phyloP scores from a whole-genome alignment of 2,329 filamentous ascomycete genomes.

The Didymella arachidicola region DNA sequence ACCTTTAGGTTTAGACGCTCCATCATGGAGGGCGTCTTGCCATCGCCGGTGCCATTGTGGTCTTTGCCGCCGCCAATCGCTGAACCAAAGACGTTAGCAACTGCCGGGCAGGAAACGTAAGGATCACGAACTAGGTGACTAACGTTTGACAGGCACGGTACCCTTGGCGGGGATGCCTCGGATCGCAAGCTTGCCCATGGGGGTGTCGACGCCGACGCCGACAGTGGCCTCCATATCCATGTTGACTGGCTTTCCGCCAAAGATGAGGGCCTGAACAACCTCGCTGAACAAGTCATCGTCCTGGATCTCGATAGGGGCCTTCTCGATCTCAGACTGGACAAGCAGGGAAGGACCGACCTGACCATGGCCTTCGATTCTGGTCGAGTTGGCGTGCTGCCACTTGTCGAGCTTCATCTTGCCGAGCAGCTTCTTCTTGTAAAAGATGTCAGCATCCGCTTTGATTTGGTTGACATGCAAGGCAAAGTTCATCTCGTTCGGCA shows the following conservation, averaged over 20 bases:
- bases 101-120: constrained; percentile 25
- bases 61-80: constrained; percentile 56
- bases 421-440: constrained; percentile 78
- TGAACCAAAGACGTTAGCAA: constrained; percentile 46
- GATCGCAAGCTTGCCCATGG: constrained; percentile 80
- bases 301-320: constrained; percentile 84
- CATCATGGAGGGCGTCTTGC: constrained; percentile 30
- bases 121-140: constrained; percentile 66
- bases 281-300: constrained; percentile 80
- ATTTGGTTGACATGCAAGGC: constrained; percentile 79
- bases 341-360: constrained; percentile 69
- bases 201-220: constrained; percentile 82
- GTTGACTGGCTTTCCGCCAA: constrained; percentile 72
- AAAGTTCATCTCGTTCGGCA: constrained; percentile 89
- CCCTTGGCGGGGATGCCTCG: constrained; percentile 85
- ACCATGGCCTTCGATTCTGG: constrained; percentile 65
- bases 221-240: constrained; percentile 81
- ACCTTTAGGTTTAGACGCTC: constrained; percentile 68
- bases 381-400: constrained; percentile 87
- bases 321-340: constrained; percentile 77
- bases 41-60: constrained; percentile 24
- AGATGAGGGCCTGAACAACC: constrained; percentile 80
- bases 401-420: constrained; percentile 79
- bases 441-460: constrained; percentile 79
- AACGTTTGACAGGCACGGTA: constrained; percentile 90